Evolutionary conservation across 2,329 filamentous ascomycete genomes (phyloP).

Genomic region (Huntiella abstrusa): DNA sequence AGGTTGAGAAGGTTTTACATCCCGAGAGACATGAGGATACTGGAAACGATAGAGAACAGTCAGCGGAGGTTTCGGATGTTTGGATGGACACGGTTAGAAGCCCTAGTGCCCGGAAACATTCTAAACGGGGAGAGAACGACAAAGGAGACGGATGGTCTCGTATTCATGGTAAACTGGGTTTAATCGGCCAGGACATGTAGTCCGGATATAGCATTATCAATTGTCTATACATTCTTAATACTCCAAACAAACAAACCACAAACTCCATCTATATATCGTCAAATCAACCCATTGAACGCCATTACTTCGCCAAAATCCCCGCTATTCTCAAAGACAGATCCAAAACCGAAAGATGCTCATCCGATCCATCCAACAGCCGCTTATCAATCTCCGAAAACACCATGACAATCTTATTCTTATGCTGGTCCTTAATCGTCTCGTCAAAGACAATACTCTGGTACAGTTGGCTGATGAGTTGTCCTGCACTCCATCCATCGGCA

Average conservation of each 20-base stretch:
- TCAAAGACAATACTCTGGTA: conserved; percentile 72
- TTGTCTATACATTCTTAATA: not conserved
- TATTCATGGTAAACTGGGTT: conserved; percentile 34
- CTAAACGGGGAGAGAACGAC: conserved; percentile 12
- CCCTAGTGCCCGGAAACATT: conserved; percentile 14
- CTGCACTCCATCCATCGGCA: conserved; percentile 91
- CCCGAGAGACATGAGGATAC: conserved; percentile 13
- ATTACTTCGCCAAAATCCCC: conserved; percentile 37
- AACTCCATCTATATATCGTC: conserved; percentile 1
- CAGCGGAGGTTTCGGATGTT: conserved; percentile 10
- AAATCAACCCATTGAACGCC: not conserved
- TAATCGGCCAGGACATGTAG: conserved; percentile 23
- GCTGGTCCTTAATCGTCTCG: conserved; percentile 61
- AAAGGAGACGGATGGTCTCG: conserved; percentile 28
- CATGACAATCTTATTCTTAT: conserved; percentile 79
- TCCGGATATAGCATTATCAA: not conserved
- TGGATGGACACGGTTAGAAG: conserved; percentile 10
- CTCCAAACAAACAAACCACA: not conserved
- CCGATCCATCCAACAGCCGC: conserved; percentile 78
- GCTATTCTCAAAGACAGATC: conserved; percentile 72
- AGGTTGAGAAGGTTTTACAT: conserved; percentile 31
- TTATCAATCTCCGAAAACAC: conserved; percentile 92
- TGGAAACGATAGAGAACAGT: not conserved
- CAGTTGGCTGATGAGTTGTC: conserved; percentile 69
- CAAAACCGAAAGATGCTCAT: conserved; percentile 82